Evolutionary conservation across 345 rosid species (phyloP).

Genomic region (Trapa bicornis): DNA sequence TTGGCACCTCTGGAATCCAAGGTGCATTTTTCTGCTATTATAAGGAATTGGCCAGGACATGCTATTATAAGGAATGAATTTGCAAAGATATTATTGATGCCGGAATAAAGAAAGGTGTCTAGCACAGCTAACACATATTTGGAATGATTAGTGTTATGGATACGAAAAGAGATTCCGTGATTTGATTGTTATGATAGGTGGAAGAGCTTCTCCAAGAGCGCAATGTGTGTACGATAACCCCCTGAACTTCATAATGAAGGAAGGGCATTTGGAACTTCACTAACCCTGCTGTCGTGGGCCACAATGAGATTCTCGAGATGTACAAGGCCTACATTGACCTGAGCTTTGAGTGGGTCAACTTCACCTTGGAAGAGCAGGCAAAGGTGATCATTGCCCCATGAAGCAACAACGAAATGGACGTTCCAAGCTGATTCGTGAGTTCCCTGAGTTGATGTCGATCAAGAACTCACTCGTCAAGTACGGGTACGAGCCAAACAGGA

Average conservation of each 20-base stretch:
- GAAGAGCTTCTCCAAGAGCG: constrained; percentile 35
- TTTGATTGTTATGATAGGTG: constrained; percentile 17
- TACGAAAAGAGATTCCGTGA: not conserved
- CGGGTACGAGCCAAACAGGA: constrained; percentile 32
- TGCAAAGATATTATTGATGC: not conserved
- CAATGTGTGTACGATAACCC: constrained; percentile 33
- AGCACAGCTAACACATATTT: not conserved
- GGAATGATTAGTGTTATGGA: not conserved
- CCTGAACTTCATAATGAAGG: constrained; percentile 32
- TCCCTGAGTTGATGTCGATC: constrained; percentile 29
- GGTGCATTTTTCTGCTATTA: not conserved
- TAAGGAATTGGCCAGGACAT: no score
- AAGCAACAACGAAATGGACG: constrained; percentile 42
- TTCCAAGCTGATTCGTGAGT: constrained; percentile 31
- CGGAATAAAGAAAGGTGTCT: not conserved
- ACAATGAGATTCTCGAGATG: constrained; percentile 38
- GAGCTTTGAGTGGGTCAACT: constrained; percentile 25
- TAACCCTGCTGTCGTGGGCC: constrained; percentile 38
- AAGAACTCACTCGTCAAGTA: constrained; percentile 33
- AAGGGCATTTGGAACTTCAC: constrained; percentile 43
- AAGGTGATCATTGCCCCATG: constrained; percentile 37
- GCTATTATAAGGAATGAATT: not conserved
- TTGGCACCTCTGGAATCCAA: no score
- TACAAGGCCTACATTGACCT: constrained; percentile 33
- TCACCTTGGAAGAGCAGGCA: constrained; percentile 35